Evolutionary conservation across 768 basidiomycete genomes (phyloP), one percentile per base, ranked within the genome.

Genomic region (Psilocybe sp.): DNA sequence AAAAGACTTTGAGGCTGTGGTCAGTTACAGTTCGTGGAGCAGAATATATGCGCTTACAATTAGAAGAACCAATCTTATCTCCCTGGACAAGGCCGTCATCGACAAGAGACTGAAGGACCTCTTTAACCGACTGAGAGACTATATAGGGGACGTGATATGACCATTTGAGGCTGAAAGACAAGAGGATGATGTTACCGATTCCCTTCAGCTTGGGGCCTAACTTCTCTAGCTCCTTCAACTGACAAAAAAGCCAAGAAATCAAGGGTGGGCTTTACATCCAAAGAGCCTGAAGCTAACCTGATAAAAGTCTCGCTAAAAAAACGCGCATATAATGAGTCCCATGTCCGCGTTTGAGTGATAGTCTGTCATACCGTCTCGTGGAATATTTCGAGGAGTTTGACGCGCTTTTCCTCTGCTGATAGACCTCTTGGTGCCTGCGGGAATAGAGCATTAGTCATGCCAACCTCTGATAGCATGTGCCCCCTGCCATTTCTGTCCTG

Each of bases 1-100:
- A 97, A 66, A 91, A 96, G 69, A 95, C 93, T 95, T 53, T 32
- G 15, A 47, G 44, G 13, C 43, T 46, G 40, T 52, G 40, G 8
- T 56, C 19, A 63, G 49, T 57, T 71, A 58, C 61, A 45, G 59
- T 55, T 68, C 60, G 15, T 41, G 49, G 20, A 41, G 39, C 7
- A 34, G 43, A 34, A 49, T 54, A 58, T 56, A 58, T 51, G 55
- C 47, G 42, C 86, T 58, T 63, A 92, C 94, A 97, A 63, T 96
- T 97, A 3, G 91, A 92, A 8, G 93, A 89, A 31, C 94, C 94
- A 49, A 96, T 94, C 70, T 98, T 98, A 67, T 98, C 95, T 40
- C 74, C 75, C 62, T 89, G 84, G 18, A 96, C 92, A 23, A 94
- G 73, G 1, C 86, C 84, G 59, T 97, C 94, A 56, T 93, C 88